Base-by-base conservation (phyloP, 192 early-diverging fungal genomes). In the Umbelopsis ramanniana region DNA sequence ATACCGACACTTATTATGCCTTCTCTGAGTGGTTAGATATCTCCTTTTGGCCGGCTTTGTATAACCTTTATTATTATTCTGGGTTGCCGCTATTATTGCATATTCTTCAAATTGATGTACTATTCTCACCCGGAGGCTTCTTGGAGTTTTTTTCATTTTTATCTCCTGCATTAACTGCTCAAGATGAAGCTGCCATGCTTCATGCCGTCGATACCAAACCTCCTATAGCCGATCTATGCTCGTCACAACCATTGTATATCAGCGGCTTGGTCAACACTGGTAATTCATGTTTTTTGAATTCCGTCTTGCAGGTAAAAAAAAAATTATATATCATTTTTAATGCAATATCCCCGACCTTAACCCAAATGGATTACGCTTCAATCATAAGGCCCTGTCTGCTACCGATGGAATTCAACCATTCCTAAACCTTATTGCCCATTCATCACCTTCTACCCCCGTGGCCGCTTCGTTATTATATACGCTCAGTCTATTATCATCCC, bases 271-370 rank as follows among this genome's bases (percentile, higher is more conserved):
- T 92, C 67, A 97, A 97, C 66, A 88, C 90, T 23, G 96, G 96
- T 53, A 97, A 97, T 76, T 92, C 94, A 54, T 97, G 96, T 79
- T 97, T 96, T 73, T 86, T 97, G 78, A 97, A 97, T 82, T 92
- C 92, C 19, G 92, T 95, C 7, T 68, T 97, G 33, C 96, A 97
- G 87, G 95, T 86, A 81, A 68, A 17, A 66, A n/a, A n/a, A n/a
- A n/a, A n/a, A n/a, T n/a, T n/a, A 19, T 37, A 14, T 19, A 10
- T 63, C 33, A 8, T 69, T 48, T n/a, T 35, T 33, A 37, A 12
- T 24, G 15, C n/a, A 55, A 1, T 55, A 7, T 69, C 9, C 57
- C 17, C 38, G 6, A 46, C 23, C 19, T 52, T 19, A 26, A 46
- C n/a, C 2, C 12, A 35, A 17, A 19, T 37, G 33, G 2, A 15